Percentiles rank a stretch among this genome's conserved stretches.
phyloP scores from a whole-genome alignment of 306 rosid genomes.

The Echinosophora koreensis region DNA sequence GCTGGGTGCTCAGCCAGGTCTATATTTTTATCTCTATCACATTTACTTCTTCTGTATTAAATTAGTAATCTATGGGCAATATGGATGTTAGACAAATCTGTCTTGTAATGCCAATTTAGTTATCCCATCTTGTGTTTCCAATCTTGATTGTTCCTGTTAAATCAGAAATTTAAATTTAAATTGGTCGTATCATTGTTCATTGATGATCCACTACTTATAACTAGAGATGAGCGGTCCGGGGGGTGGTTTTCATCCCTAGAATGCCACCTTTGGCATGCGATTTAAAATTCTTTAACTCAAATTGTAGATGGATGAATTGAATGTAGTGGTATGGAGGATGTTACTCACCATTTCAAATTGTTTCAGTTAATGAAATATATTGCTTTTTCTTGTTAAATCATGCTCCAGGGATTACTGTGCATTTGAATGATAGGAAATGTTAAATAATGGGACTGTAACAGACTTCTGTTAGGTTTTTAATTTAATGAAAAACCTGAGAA shows the following conservation, averaged over 20 bases:
- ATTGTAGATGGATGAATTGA: constrained; percentile 23
- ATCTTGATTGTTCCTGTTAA: constrained; percentile 1
- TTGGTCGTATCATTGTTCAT: constrained; percentile 5
- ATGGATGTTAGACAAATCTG: constrained; percentile 33
- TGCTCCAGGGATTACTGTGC: constrained; percentile 27
- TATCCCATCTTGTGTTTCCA: constrained; percentile 30
- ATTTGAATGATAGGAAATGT: not conserved
- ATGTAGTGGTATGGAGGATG: constrained; percentile 34
- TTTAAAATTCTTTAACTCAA: constrained; percentile 30
- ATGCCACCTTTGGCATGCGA: constrained; percentile 16
- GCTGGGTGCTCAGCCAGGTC: constrained; percentile 99
- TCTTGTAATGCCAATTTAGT: constrained; percentile 5
- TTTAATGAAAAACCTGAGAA: constrained; percentile 12
- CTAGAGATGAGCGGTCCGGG: not conserved
- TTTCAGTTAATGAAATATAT: constrained; percentile 29
- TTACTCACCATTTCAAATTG: constrained; percentile 23
- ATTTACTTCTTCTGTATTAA: constrained; percentile 4
- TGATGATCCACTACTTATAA: not conserved
- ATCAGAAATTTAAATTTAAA: not conserved
- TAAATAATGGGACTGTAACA: constrained; percentile 23
- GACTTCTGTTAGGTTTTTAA: constrained; percentile 24
- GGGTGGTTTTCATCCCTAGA: not conserved
- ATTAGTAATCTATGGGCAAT: constrained; percentile 12
- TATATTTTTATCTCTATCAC: constrained; percentile 33
- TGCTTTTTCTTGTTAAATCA: constrained; percentile 11